Percentiles rank a stretch among this genome's conserved stretches.
Evolutionary conservation across 1,284 basidiomycete species (phyloP).

Genomic region (Trametes sp.): DNA sequence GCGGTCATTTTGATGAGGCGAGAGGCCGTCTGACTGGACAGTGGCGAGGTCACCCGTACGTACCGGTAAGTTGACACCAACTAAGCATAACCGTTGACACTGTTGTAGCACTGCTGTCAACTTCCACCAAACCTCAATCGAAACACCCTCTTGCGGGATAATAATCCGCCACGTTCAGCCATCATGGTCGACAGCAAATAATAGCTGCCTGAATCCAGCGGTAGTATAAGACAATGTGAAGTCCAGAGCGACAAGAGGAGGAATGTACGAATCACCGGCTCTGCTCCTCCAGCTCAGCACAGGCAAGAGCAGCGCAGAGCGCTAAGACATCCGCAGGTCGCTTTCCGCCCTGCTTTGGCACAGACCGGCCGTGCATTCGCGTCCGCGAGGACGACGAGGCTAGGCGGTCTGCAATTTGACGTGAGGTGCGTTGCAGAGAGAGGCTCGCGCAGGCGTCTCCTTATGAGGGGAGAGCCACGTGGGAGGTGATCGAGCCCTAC

Average conservation of each 20-base stretch:
- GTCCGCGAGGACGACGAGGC: slow-evolving; percentile 17
- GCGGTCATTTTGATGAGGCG: too few species aligned
- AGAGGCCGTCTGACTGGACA: too few species aligned
- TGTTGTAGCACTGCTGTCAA: too few species aligned
- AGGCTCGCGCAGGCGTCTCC: neutral
- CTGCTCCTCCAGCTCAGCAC: slow-evolving; percentile 43
- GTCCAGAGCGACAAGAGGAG: neutral
- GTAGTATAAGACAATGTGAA: neutral
- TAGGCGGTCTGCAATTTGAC: slow-evolving; percentile 56
- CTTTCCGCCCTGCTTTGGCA: slow-evolving; percentile 62
- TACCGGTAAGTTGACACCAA: too few species aligned
- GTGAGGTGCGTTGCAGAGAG: slow-evolving; percentile 50
- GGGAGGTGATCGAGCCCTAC: neutral
- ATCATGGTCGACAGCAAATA: too few species aligned
- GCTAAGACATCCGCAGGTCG: slow-evolving; percentile 55
- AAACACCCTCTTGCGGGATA: too few species aligned
- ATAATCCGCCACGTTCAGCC: too few species aligned
- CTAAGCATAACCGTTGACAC: too few species aligned
- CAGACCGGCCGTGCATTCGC: slow-evolving; percentile 47
- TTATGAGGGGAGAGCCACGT: slow-evolving; percentile 12
- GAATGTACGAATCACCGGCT: slow-evolving; percentile 55
- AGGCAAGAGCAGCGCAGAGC: slow-evolving; percentile 48
- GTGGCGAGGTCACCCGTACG: too few species aligned
- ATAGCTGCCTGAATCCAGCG: neutral
- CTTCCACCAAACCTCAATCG: too few species aligned